phyloP scores from a whole-genome alignment of 2,329 filamentous ascomycete genomes.

The Hypoxylon sp. region DNA sequence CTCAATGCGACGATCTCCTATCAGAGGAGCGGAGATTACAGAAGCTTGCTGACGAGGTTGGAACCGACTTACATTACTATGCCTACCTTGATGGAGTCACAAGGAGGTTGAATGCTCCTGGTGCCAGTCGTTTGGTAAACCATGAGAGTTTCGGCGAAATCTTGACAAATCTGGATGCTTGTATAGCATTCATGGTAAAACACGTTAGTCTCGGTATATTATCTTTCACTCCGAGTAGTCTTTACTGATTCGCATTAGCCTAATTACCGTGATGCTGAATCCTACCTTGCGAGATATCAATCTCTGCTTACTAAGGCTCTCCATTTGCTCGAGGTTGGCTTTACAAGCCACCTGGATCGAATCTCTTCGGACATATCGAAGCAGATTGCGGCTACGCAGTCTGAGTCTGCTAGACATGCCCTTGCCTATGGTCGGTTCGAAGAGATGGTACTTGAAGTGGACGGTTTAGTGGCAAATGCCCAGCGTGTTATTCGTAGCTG shows the following conservation, averaged over 20 bases:
- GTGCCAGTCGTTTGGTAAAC: conserved; percentile 87
- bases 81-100: conserved; percentile 93
- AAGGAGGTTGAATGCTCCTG: conserved; percentile 89
- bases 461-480: conserved; percentile 69
- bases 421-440: conserved; percentile 73
- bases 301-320: conserved; percentile 80
- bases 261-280: conserved; percentile 87
- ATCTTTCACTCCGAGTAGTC: not conserved
- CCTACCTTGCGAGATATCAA: conserved; percentile 89
- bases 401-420: conserved; percentile 72
- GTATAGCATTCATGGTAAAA: conserved; percentile 90
- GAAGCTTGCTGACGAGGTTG: conserved; percentile 84
- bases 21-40: conserved; percentile 85
- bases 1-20: conserved; percentile 90
- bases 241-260: conserved; percentile 64
- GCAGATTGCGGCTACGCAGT: conserved; percentile 69
- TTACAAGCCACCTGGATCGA: conserved; percentile 67
- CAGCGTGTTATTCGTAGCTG: conserved; percentile 67
- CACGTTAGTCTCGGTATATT: conserved; percentile 72
- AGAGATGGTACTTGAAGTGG: conserved; percentile 70
- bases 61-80: conserved; percentile 94
- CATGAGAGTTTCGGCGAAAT: conserved; percentile 90
- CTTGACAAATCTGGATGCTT: conserved; percentile 87
- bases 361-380: conserved; percentile 69
- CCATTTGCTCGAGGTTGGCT: conserved; percentile 72